These are phyloP conservation scores for Aureobasidium sp. DNA, from an alignment of 2,329 filamentous ascomycete genomes.

Conservation along the genomic window DNA sequence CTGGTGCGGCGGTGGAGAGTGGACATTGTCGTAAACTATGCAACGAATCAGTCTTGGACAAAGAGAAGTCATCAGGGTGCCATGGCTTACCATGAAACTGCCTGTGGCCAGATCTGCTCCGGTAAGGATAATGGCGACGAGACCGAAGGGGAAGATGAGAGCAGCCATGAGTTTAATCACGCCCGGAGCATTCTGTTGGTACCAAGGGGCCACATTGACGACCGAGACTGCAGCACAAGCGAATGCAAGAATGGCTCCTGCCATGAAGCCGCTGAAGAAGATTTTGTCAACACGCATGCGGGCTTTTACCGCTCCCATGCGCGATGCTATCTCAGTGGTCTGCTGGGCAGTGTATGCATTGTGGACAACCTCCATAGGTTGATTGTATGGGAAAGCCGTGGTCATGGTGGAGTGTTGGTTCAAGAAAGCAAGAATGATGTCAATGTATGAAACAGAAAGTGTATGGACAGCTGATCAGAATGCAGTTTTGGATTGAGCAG, in stretches of 20 bases:
- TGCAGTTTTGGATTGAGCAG: too few relatives aligned
- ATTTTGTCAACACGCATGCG: constrained; percentile 48
- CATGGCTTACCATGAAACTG: constrained; percentile 23
- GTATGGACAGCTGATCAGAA: too few relatives aligned
- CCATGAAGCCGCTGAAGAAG: constrained; percentile 45
- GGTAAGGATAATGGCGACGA: constrained; percentile 27
- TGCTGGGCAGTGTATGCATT: constrained; percentile 24
- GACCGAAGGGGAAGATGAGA: constrained; percentile 30
- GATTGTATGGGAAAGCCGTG: not conserved
- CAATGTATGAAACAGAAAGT: not conserved
- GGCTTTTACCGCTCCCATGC: constrained; percentile 46
- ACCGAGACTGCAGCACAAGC: constrained; percentile 31
- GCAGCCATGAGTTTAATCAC: constrained; percentile 27
- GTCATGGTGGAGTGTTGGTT: not conserved
- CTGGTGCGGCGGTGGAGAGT: constrained; percentile 35
- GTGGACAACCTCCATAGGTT: constrained; percentile 4
- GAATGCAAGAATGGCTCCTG: constrained; percentile 47
- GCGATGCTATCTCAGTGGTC: constrained; percentile 45
- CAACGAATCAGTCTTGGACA: not conserved
- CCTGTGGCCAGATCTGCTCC: constrained; percentile 30
- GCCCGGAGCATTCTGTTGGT: constrained; percentile 27
- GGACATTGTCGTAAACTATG: constrained; percentile 38
- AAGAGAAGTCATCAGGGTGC: not conserved
- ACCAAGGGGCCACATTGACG: constrained; percentile 27
- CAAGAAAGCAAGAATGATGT: not conserved